Percentiles rank a stretch among this genome's conserved stretches.
These are phyloP conservation scores for Phytophthora tubulina DNA, from an alignment of 352 stramenopile species.

Conservation along the genomic window DNA sequence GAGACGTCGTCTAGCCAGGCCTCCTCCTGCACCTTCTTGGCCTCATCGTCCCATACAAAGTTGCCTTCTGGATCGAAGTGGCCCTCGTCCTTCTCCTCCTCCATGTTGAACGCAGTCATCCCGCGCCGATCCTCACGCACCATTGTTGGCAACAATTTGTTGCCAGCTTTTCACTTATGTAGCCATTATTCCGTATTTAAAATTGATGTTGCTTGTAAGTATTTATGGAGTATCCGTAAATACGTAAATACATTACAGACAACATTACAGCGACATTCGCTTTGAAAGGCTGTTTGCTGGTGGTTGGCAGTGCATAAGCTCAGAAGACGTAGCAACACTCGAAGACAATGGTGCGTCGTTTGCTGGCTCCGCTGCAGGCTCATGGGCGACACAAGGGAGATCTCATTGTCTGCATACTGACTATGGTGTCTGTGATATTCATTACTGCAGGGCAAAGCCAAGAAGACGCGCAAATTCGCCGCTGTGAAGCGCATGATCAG, in stretches of 20 bases:
- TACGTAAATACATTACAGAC: background rate
- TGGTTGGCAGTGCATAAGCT: conserved; percentile 28
- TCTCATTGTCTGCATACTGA: conserved; percentile 11
- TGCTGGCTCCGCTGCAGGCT: background rate
- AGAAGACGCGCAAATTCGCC: conserved; percentile 99
- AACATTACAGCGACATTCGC: background rate
- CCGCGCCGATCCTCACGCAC: conserved; percentile 43
- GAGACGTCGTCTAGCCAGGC: conserved; percentile 82
- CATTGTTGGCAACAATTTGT: conserved; percentile 18
- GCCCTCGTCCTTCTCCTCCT: conserved; percentile 88
- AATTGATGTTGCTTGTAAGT: no score
- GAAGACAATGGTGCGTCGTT: conserved; percentile 31
- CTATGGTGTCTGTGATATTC: background rate
- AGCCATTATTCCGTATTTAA: background rate
- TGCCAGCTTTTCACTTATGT: conserved; percentile 5
- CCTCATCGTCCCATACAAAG: conserved; percentile 85
- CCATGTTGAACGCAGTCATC: conserved; percentile 86
- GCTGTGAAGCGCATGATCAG: conserved; percentile 99
- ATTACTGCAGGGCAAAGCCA: conserved; percentile 93
- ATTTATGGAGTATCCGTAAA: no score
- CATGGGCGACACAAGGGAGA: background rate
- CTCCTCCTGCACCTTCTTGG: conserved; percentile 83
- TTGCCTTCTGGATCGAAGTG: conserved; percentile 85
- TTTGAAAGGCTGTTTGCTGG: conserved; percentile 18
- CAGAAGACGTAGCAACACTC: background rate